Evolutionary conservation across 108 stramenopile genomes (phyloP).

Genomic region (Chaetoceros tenuissimus): DNA sequence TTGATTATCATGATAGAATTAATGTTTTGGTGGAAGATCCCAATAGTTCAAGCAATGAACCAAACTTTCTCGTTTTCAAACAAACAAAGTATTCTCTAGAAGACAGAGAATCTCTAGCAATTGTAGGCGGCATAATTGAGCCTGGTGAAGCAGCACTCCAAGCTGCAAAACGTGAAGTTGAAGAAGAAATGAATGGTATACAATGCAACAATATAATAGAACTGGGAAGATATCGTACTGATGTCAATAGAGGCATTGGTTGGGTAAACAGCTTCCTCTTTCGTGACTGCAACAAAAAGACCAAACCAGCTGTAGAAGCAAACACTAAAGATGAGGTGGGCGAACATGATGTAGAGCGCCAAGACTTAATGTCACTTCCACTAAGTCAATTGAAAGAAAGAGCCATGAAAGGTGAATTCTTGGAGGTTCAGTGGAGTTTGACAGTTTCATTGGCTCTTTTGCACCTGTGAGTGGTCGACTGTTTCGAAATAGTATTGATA

Average conservation of each 20-base stretch:
- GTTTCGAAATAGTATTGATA: no score
- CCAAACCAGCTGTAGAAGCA: background rate
- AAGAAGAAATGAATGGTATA: slow-evolving; percentile 57
- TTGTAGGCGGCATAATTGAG: slow-evolving; percentile 78
- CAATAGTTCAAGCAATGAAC: slow-evolving; percentile 13
- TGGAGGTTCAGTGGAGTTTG: slow-evolving; percentile 80
- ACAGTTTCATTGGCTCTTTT: slow-evolving; percentile 65
- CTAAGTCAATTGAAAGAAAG: slow-evolving; percentile 33
- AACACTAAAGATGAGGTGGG: slow-evolving; percentile 35
- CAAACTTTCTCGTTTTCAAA: slow-evolving; percentile 52
- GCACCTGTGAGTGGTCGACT: no score
- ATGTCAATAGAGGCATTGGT: slow-evolving; percentile 71
- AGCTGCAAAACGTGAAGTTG: slow-evolving; percentile 60
- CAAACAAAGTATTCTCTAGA: slow-evolving; percentile 80
- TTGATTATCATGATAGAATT: slow-evolving; percentile 85
- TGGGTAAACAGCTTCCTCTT: slow-evolving; percentile 64
- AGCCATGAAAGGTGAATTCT: slow-evolving; percentile 43
- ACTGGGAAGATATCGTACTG: slow-evolving; percentile 62
- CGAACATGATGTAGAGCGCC: slow-evolving; percentile 56
- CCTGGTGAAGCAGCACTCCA: slow-evolving; percentile 42
- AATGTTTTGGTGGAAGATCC: slow-evolving; percentile 68
- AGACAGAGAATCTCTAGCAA: slow-evolving; percentile 39
- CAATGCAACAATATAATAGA: slow-evolving; percentile 35
- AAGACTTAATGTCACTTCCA: slow-evolving; percentile 36
- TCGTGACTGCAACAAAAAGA: slow-evolving; percentile 24